phyloP scores from a whole-genome alignment of 805 yeast species.

The Kluyveromyces nonfermentans region DNA sequence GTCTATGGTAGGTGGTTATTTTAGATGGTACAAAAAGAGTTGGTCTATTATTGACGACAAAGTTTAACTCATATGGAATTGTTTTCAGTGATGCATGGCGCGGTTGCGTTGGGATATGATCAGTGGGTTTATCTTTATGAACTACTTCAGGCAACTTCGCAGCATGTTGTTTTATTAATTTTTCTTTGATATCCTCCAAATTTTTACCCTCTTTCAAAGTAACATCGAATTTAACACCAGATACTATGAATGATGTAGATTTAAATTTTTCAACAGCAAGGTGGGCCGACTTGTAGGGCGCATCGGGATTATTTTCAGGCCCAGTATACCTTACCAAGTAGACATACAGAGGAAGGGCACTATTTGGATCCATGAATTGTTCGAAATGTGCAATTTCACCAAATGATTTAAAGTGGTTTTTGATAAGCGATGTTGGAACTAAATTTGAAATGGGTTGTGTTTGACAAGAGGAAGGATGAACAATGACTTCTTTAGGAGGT shows the following conservation, averaged over 20 bases:
- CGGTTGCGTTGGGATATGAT: constrained; percentile 3
- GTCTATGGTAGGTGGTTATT: constrained; percentile 43
- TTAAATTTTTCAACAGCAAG: constrained; percentile 36
- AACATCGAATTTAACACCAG: constrained; percentile 40
- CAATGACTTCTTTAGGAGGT: constrained; percentile 60
- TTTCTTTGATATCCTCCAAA: constrained; percentile 28
- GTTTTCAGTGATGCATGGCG: constrained; percentile 9
- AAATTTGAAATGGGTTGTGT: constrained; percentile 14
- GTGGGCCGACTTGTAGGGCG: constrained; percentile 40
- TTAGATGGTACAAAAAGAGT: constrained; percentile 43
- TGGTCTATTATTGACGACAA: constrained; percentile 47
- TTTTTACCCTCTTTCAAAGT: constrained; percentile 39
- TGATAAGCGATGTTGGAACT: constrained; percentile 12
- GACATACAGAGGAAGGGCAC: constrained; percentile 73
- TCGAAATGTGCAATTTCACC: constrained; percentile 57
- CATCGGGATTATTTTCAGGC: constrained; percentile 36
- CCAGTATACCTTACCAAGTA: constrained; percentile 57
- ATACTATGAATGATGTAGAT: constrained; percentile 38
- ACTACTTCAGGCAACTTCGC: constrained; percentile 29
- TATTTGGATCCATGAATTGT: constrained; percentile 56
- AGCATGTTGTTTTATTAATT: constrained; percentile 29
- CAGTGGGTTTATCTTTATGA: constrained; percentile 15
- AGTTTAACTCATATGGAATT: constrained; percentile 42
- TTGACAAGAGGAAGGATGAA: constrained; percentile 40
- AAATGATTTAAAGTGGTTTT: constrained; percentile 47